phyloP scores from a whole-genome alignment of 2,329 filamentous ascomycete species.

The Fragosphaeria purpurea region DNA sequence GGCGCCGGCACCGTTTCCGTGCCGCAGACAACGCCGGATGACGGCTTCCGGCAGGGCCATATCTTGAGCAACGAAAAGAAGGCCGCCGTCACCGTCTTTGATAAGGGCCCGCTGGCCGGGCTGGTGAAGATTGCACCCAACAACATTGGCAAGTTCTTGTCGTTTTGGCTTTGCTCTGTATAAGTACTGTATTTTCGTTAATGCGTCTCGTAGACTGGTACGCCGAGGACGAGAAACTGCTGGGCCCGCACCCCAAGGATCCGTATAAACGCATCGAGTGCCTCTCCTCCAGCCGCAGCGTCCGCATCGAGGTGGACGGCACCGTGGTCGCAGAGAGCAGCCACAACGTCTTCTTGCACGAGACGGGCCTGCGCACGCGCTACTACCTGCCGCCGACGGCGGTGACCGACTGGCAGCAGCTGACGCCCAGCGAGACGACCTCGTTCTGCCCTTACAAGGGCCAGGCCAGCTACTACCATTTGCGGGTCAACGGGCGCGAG shows the following conservation, averaged over 20 bases:
- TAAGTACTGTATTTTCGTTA: not conserved
- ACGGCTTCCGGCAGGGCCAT: conserved; percentile 13
- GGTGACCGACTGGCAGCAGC: conserved; percentile 29
- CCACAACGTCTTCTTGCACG: conserved; percentile 44
- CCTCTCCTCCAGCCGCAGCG: conserved; percentile 40
- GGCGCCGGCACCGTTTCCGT: conserved; percentile 5
- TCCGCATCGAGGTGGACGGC: conserved; percentile 41
- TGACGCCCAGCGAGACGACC: conserved; percentile 39
- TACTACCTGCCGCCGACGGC: conserved; percentile 48
- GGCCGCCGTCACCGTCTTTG: conserved; percentile 15
- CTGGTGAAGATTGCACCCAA: conserved; percentile 14
- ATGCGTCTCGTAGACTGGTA: conserved; percentile 23
- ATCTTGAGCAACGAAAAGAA: conserved; percentile 10
- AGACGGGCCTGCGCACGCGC: conserved; percentile 48
- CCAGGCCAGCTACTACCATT: conserved; percentile 50
- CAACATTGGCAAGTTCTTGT: too few species aligned
- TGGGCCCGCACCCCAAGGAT: conserved; percentile 49
- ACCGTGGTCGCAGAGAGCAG: conserved; percentile 34
- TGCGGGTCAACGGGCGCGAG: conserved; percentile 34
- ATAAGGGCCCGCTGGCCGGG: conserved; percentile 8
- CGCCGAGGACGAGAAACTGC: conserved; percentile 25
- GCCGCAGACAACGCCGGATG: not conserved
- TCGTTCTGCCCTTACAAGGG: conserved; percentile 60
- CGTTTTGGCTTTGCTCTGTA: too few species aligned
- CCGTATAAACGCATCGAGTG: conserved; percentile 57